Conservation (phyloP, 2,329 filamentous ascomycete genomes). For the Penicillium sp. region DNA sequence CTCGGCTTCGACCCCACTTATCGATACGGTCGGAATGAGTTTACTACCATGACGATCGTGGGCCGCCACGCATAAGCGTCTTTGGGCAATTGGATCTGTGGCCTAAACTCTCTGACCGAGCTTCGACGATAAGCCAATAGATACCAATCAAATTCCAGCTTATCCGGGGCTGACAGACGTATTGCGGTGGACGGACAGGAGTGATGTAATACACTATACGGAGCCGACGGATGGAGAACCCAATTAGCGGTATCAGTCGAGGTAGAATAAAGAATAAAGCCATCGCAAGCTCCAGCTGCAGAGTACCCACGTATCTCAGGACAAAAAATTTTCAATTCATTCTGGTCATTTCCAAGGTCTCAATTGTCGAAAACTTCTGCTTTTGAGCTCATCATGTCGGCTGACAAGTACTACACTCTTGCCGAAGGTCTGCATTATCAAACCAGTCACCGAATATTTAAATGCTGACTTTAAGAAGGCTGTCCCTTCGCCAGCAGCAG, state of each 20-base stretch:
- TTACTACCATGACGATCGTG: background rate
- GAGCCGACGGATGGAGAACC: background rate
- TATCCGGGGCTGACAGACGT: background rate
- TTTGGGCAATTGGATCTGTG: background rate
- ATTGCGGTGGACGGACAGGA: background rate
- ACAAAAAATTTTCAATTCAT: background rate
- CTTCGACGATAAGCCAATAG: background rate
- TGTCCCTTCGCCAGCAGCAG: conserved; percentile 20
- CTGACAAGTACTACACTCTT: conserved; percentile 12
- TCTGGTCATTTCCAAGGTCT: background rate
- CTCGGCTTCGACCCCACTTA: background rate
- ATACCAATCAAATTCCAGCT: background rate
- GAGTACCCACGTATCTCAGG: background rate
- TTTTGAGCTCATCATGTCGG: background rate
- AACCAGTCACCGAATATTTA: background rate
- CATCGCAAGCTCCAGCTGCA: background rate
- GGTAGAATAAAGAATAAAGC: background rate
- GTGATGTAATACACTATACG: background rate
- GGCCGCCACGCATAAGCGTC: background rate
- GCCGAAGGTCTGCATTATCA: conserved; percentile 8
- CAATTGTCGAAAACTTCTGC: background rate
- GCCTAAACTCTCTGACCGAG: background rate
- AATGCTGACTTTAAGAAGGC: conserved; percentile 7
- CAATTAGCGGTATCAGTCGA: background rate
- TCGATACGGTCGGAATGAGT: background rate